Percentiles rank a stretch among this genome's conserved stretches.
Conservation (phyloP, 257 asterid species). For the Solanum verrucosum region DNA sequence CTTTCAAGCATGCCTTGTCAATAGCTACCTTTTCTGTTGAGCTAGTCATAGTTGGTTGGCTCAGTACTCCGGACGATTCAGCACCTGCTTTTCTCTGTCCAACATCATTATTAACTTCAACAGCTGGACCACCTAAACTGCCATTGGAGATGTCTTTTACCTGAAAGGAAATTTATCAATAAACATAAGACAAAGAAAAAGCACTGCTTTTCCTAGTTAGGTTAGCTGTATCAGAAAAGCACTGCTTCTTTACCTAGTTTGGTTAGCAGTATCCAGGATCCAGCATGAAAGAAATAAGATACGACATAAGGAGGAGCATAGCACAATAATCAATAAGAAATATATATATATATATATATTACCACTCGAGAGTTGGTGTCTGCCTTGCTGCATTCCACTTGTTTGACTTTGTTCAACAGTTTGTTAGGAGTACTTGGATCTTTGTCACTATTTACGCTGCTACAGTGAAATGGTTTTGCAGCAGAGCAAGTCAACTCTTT, state of each 20-base stretch:
- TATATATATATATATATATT: not conserved
- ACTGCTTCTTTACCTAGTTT: not conserved
- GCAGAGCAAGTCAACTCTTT: conserved; percentile 18
- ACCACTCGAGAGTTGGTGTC: conserved; percentile 32
- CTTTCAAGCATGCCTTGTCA: conserved; percentile 15
- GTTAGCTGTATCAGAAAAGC: not conserved
- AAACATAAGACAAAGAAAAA: not conserved
- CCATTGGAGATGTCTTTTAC: conserved; percentile 21
- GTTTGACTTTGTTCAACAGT: conserved; percentile 2
- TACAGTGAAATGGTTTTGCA: conserved; percentile 7
- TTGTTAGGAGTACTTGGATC: not conserved
- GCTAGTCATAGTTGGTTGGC: not conserved
- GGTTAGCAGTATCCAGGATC: not conserved
- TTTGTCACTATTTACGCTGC: not conserved
- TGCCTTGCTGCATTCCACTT: conserved; percentile 8
- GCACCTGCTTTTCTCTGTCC: conserved; percentile 8
- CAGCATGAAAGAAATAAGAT: not conserved
- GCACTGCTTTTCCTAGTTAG: not conserved
- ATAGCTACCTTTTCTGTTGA: conserved; percentile 4
- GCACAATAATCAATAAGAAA: not conserved
- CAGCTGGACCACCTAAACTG: conserved; percentile 8
- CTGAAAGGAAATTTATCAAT: conserved; percentile 11
- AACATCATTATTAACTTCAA: conserved; percentile 8
- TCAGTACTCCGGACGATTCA: not conserved
- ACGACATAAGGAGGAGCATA: not conserved